Evolutionary conservation across 2,329 filamentous ascomycete genomes (phyloP).

Genomic region (Aspergillus tanneri): DNA sequence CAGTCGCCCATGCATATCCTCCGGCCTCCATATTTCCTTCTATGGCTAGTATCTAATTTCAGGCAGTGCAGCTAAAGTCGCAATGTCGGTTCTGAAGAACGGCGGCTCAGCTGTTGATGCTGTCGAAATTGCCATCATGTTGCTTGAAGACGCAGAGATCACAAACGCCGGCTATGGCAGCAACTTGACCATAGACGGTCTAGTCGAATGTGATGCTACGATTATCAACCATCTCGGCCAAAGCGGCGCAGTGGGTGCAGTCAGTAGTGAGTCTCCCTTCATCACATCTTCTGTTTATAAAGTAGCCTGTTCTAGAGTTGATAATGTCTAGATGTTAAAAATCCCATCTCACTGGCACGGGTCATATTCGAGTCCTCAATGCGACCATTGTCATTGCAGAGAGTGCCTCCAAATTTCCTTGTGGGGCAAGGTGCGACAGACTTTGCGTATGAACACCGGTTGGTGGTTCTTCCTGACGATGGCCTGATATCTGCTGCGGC

Average conservation of each 20-base stretch:
- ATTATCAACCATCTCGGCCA: conserved; percentile 87
- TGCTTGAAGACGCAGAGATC: conserved; percentile 90
- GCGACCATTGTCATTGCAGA: conserved; percentile 73
- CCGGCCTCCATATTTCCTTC: background rate
- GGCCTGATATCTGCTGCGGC: conserved; percentile 77
- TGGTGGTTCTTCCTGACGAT: conserved; percentile 71
- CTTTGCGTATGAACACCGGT: conserved; percentile 79
- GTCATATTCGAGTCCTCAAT: conserved; percentile 76
- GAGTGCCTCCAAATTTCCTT: conserved; percentile 89
- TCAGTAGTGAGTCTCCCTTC: conserved; percentile 64
- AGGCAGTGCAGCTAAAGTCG: conserved; percentile 73
- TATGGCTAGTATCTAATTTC: conserved; percentile 7
- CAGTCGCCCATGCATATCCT: conserved; percentile 1
- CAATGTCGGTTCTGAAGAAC: conserved; percentile 74
- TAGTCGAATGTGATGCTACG: conserved; percentile 91
- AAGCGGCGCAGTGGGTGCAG: conserved; percentile 90
- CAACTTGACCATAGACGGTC: conserved; percentile 85
- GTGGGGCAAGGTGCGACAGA: conserved; percentile 80
- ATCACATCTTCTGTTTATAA: background rate
- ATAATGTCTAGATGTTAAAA: conserved; percentile 75
- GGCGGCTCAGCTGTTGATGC: conserved; percentile 83
- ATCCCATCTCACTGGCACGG: conserved; percentile 85
- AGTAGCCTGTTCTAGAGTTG: too few relatives aligned
- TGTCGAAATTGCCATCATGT: conserved; percentile 81
- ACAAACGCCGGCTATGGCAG: conserved; percentile 97